phyloP scores from a whole-genome alignment of 2,329 filamentous ascomycete genomes.

The Fusarium sp. region DNA sequence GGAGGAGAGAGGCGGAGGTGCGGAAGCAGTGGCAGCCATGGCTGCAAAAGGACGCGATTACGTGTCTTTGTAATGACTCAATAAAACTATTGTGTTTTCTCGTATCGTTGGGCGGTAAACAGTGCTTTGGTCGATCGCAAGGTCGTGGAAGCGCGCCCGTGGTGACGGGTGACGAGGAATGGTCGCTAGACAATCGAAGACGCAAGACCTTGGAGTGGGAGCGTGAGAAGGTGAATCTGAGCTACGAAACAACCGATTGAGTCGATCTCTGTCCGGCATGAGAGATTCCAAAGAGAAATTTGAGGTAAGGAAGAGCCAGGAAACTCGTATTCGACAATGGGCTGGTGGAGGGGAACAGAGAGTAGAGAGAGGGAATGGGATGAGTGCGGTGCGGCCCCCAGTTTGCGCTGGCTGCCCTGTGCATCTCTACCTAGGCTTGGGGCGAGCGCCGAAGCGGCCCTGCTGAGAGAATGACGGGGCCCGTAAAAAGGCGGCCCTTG shows the following conservation, averaged over 20 bases:
- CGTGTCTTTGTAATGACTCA: slow-evolving; percentile 17
- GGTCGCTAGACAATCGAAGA: slow-evolving; percentile 15
- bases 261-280: slow-evolving; percentile 13
- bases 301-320: background rate
- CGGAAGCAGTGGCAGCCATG: slow-evolving; percentile 64
- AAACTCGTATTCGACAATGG: slow-evolving; percentile 8
- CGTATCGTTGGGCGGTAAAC: slow-evolving; percentile 2
- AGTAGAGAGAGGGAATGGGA: slow-evolving; percentile 21
- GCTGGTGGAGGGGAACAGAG: slow-evolving; percentile 15
- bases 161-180: slow-evolving; percentile 20
- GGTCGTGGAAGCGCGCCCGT: slow-evolving; percentile 35
- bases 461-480: slow-evolving; percentile 43
- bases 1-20: slow-evolving; percentile 59
- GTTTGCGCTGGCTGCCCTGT: slow-evolving; percentile 38
- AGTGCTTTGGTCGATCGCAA: slow-evolving; percentile 17
- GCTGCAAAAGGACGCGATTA: slow-evolving; percentile 28
- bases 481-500: slow-evolving; percentile 38
- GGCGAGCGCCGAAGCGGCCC: slow-evolving; percentile 37
- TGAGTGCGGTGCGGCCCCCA: slow-evolving; percentile 29
- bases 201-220: background rate
- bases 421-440: background rate
- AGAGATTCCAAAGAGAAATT: slow-evolving; percentile 3
- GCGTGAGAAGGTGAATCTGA: background rate
- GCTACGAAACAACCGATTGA: slow-evolving; percentile 11
- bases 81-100: background rate